Conservation (phyloP, 1,139 yeast species). For the Yamadazyma triangularis region DNA sequence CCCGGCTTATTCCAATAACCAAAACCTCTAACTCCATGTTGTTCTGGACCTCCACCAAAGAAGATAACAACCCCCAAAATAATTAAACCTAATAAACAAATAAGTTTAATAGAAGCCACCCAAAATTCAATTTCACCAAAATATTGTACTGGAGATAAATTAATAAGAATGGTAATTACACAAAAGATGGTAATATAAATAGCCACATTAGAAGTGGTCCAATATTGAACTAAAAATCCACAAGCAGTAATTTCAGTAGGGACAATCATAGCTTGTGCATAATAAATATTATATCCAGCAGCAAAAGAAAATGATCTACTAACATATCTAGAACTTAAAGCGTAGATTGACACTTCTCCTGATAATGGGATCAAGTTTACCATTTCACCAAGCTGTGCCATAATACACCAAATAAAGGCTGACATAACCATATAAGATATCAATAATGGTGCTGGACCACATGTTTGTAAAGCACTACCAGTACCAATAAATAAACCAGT, state of each 20-base stretch:
- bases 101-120: constrained; percentile 24
- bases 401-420: constrained; percentile 52
- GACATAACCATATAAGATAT: constrained; percentile 41
- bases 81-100: constrained; percentile 22
- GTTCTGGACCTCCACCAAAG: constrained; percentile 27
- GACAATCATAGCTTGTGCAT: constrained; percentile 64
- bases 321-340: constrained; percentile 43
- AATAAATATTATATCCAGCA: constrained; percentile 79
- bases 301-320: constrained; percentile 69
- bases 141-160: constrained; percentile 21
- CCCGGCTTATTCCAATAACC: constrained; percentile 25
- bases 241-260: constrained; percentile 83
- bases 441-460: constrained; percentile 43
- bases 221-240: constrained; percentile 67
- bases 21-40: constrained; percentile 22
- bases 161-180: constrained; percentile 18
- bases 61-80: constrained; percentile 23
- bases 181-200: constrained; percentile 26
- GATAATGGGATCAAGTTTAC: constrained; percentile 68
- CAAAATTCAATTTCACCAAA: constrained; percentile 31
- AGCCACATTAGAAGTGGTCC: constrained; percentile 39
- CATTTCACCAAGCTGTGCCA: constrained; percentile 75
- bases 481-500: constrained; percentile 42
- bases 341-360: constrained; percentile 42
- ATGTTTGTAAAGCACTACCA: constrained; percentile 39